These are phyloP conservation scores for Senna siamea DNA, from an alignment of 306 rosid species.

Conservation along the genomic window DNA sequence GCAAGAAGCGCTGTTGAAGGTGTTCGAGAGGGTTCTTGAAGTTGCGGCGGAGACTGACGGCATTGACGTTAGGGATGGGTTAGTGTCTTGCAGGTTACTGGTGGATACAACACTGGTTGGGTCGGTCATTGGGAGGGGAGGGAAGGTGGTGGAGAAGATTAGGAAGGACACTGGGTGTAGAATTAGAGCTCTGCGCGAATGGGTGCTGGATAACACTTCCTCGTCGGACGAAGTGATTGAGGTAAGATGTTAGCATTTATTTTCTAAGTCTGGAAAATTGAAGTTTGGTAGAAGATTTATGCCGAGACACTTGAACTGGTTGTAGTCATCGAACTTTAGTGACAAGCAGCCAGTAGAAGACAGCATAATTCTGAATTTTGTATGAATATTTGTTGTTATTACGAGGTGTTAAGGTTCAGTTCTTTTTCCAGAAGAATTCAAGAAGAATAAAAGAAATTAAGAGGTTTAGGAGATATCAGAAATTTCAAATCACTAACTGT, in stretches of 20 bases:
- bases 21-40: constrained; percentile 80
- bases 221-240: constrained; percentile 77
- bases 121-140: constrained; percentile 88
- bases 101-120: constrained; percentile 66
- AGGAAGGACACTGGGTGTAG: constrained; percentile 76
- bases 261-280: too few relatives aligned
- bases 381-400: not conserved
- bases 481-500: not conserved
- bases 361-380: not conserved
- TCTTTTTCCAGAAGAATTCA: not conserved
- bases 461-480: not conserved
- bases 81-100: constrained; percentile 78
- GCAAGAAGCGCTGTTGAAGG: constrained; percentile 81
- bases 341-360: not conserved
- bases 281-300: not conserved
- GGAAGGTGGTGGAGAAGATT: constrained; percentile 87
- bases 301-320: not conserved
- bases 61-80: constrained; percentile 47
- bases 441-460: too few relatives aligned
- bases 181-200: constrained; percentile 72
- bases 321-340: not conserved
- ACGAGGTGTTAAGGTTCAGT: not conserved
- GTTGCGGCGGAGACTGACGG: constrained; percentile 84
- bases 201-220: constrained; percentile 58
- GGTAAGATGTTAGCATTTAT: constrained; percentile 46